Evolutionary conservation across 1,139 yeast genomes (phyloP), one percentile per base, ranked within the genome.

Genomic region (Candida sanyaensis): DNA sequence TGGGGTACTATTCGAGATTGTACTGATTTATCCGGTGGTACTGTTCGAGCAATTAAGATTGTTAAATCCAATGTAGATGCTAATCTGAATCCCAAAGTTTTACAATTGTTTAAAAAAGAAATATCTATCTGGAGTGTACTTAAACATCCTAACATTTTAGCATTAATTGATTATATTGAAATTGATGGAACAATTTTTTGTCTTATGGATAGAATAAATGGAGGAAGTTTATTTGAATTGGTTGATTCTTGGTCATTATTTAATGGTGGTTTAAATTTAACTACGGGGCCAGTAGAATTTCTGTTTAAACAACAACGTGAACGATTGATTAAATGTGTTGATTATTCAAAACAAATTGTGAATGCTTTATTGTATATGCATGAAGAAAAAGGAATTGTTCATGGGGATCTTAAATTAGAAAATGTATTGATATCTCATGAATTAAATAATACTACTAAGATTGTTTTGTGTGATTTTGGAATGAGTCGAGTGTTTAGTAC

Each of bases 1-100:
- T 91, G 95, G 87, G 96, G 96, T 3, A 80, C 87, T 31, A 87
- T 92, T n/a, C 72, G 96, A 51, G 95, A 88, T 62, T 89, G 95
- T 53, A 60, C 59, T 41, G 69, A 63, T 30, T 46, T 53, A 8
- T 44, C 55, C 21, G 66, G 68, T 43, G 84, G 84, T 1, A 67
- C 69, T 6, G 66, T 76, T 0, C 76, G 79, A 53, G 97, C 97
- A 0, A 83, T 90, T 58, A 91, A 91, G 63, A 84, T 91, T 41
- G 91, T 91, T 30, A 78, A 80, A 50, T 71, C 75, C 28, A 71
- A 78, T 21, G 73, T 75, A 42, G 77, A 77, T 13, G 26, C 11
- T 32, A 44, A 42, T 21, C 60, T 58, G 37, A 66, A 68, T 48
- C 66, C 69, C 3, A 64, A 63, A 44, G 75, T 73, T 10, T 60